Evolutionary conservation across 2,329 filamentous ascomycete genomes (phyloP).

Genomic region (Trichoderma semiorbis): DNA sequence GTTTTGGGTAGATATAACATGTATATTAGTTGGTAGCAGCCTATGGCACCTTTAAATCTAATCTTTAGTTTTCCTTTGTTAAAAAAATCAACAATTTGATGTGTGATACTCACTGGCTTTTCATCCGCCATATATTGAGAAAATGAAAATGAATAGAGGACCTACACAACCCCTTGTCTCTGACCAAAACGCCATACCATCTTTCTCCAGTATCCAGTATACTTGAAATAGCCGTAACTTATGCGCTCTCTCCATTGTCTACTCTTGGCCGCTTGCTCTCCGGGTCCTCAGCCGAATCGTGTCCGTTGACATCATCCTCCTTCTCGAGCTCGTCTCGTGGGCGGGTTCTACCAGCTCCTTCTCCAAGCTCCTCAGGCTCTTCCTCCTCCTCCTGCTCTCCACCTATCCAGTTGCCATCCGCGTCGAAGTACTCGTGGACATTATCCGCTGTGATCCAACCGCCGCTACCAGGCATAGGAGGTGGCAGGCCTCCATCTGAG

Average conservation of each 20-base stretch:
- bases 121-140: not conserved
- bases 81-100: not conserved
- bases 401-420: conserved; percentile 72
- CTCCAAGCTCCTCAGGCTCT: conserved; percentile 53
- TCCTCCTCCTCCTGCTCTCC: conserved; percentile 32
- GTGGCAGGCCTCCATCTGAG: conserved; percentile 53
- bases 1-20: not conserved
- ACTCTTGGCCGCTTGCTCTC: conserved; percentile 49
- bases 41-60: not conserved
- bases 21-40: not conserved
- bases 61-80: not conserved
- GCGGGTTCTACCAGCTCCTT: conserved; percentile 55
- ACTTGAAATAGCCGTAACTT: not conserved
- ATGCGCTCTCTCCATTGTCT: conserved; percentile 20
- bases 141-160: not conserved
- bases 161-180: conserved; percentile 20
- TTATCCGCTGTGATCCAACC: conserved; percentile 94
- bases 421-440: conserved; percentile 77
- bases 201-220: not conserved
- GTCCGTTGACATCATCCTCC: conserved; percentile 40
- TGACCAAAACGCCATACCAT: conserved; percentile 24
- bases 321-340: conserved; percentile 44
- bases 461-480: conserved; percentile 67
- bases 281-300: conserved; percentile 38
- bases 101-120: not conserved